phyloP scores from a whole-genome alignment of 2,329 filamentous ascomycete genomes.

The Ophiostoma pallidulum region DNA sequence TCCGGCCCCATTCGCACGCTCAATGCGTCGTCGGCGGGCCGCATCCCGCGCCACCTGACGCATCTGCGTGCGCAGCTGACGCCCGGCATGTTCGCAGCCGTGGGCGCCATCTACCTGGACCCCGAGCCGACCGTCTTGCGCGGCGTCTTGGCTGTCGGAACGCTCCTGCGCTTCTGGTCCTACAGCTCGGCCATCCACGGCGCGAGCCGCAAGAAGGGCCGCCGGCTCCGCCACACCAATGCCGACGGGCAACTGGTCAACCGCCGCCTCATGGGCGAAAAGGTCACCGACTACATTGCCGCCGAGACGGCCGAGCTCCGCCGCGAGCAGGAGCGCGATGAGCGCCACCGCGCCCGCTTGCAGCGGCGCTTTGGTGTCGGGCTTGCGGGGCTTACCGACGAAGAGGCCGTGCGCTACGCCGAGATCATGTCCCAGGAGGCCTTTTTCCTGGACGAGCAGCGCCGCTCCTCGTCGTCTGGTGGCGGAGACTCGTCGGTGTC shows the following conservation, averaged over 20 bases:
- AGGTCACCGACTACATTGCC: conserved; percentile 71
- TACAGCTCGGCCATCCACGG: conserved; percentile 71
- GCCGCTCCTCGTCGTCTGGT: conserved; percentile 30
- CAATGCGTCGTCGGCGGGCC: conserved; percentile 73
- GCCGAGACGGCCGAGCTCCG: conserved; percentile 77
- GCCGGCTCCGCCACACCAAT: conserved; percentile 62
- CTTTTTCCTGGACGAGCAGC: conserved; percentile 49
- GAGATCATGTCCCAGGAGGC: conserved; percentile 57
- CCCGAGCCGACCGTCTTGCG: conserved; percentile 78
- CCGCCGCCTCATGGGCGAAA: conserved; percentile 48
- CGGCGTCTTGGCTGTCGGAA: conserved; percentile 79
- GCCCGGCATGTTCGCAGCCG: conserved; percentile 68
- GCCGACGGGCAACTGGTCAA: conserved; percentile 40
- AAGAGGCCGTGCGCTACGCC: conserved; percentile 55
- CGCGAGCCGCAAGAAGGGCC: conserved; percentile 69
- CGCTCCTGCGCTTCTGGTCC: conserved; percentile 83
- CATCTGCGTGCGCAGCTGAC: conserved; percentile 47
- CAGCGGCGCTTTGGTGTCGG: conserved; percentile 78
- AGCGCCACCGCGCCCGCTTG: conserved; percentile 60
- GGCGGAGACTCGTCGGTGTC: conserved; percentile 5
- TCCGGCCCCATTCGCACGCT: conserved; percentile 72
- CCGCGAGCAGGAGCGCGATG: conserved; percentile 56
- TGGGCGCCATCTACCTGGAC: conserved; percentile 76
- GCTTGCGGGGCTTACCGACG: conserved; percentile 55
- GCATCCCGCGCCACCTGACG: conserved; percentile 64